Base-by-base conservation (phyloP, 2,329 filamentous ascomycete species). In the Tolypocladium cylindrosporum region DNA sequence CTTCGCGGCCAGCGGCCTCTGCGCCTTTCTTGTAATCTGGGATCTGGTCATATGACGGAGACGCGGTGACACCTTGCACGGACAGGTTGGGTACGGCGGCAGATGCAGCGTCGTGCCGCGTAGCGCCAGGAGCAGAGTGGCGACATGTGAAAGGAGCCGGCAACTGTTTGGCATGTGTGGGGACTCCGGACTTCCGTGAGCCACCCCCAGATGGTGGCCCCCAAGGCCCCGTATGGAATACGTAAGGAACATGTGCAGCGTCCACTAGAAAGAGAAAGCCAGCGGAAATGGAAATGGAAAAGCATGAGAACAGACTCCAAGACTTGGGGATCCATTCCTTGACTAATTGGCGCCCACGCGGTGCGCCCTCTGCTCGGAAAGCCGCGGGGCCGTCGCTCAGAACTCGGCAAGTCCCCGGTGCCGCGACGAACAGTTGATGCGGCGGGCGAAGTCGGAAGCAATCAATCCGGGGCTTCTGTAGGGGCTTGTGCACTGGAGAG, bases 1-100 rank as follows among this genome's bases (percentile, higher is more conserved):
- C 66, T 92, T 89, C 70, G 87, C 86, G n/a, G 88, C 88, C 5
- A 85, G 87, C 59, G 86, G 88, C 1, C 72, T 94, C 55, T 91
- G 89, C 71, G 79, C 84, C 34, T 88, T 89, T 68, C 74, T 94
- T 63, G 79, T 94, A 40, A 73, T 89, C 27, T 93, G 89, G 88
- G 90, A 94, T 77, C 73, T 92, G 64, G 75, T 93, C 42, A 78
- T 84, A 69, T 80, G 56, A 65, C 27, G 27, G 16, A 27, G 27
- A 37, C 8, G 27, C 11, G 48, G 45, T 31, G 24, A 4, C 24
- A 27, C 24, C 24, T 27, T 4, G 24, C 24, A 27, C 24, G 24
- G 24, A 27, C 24, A 27, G 24, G 24, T 27, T 27, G 24, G 24
- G 24, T 27, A 27, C 24, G 24, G 24, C 27, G 45, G 45, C 27